These are phyloP conservation scores for Fusarium incarnatum DNA, from an alignment of 2,329 filamentous ascomycete species.

Conservation along the genomic window DNA sequence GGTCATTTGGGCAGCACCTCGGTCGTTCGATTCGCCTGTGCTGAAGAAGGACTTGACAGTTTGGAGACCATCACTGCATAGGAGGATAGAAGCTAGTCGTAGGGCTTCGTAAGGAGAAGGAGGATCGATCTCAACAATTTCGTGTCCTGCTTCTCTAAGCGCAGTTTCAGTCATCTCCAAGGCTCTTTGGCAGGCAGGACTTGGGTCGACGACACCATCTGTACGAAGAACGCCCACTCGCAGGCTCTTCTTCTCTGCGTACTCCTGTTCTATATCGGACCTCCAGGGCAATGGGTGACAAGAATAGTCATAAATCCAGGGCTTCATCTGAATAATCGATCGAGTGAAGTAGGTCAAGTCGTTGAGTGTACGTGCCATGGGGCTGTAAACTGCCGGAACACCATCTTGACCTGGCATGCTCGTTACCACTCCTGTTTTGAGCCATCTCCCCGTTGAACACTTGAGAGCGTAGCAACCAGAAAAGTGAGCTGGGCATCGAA, in stretches of 20 bases:
- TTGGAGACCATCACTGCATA: slow-evolving; percentile 85
- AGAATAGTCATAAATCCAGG: slow-evolving; percentile 89
- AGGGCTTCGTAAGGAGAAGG: slow-evolving; percentile 82
- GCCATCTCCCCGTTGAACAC: slow-evolving; percentile 91
- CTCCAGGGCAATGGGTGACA: slow-evolving; percentile 90
- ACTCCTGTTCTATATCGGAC: slow-evolving; percentile 68
- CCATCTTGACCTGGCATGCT: slow-evolving; percentile 95
- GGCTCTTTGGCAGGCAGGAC: slow-evolving; percentile 84
- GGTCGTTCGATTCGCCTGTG: slow-evolving; percentile 81
- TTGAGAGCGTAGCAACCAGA: slow-evolving; percentile 88
- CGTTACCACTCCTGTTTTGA: slow-evolving; percentile 83
- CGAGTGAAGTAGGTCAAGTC: slow-evolving; percentile 88
- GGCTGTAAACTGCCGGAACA: slow-evolving; percentile 87
- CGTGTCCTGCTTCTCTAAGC: slow-evolving; percentile 78
- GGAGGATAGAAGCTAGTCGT: slow-evolving; percentile 79
- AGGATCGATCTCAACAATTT: slow-evolving; percentile 72
- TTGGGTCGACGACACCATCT: slow-evolving; percentile 86
- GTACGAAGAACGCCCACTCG: slow-evolving; percentile 81
- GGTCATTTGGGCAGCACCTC: slow-evolving; percentile 79
- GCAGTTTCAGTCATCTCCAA: slow-evolving; percentile 77
- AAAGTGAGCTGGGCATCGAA: slow-evolving; percentile 88
- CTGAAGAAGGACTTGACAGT: slow-evolving; percentile 84
- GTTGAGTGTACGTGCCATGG: slow-evolving; percentile 87
- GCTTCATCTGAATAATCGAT: slow-evolving; percentile 80
- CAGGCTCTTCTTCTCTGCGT: slow-evolving; percentile 47